Percentiles rank a stretch among this genome's conserved stretches.
phyloP scores from a whole-genome alignment of 2,329 filamentous ascomycete genomes.

The Pyrenophora seminiperda region DNA sequence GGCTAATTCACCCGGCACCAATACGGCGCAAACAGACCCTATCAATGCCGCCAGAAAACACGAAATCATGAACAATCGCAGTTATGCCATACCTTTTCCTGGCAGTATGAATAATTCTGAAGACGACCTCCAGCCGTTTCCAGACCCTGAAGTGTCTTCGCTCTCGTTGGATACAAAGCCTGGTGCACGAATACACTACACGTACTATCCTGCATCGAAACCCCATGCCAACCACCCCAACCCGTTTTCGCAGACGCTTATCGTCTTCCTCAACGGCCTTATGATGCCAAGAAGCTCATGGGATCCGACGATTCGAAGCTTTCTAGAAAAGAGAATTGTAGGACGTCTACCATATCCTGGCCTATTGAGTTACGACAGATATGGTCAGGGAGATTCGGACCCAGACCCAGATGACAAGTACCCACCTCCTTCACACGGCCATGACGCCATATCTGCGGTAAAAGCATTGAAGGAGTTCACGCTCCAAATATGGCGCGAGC shows the following conservation, averaged over 20 bases:
- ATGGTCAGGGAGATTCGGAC: conserved; percentile 61
- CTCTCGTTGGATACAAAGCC: conserved; percentile 38
- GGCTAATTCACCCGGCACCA: conserved; percentile 22
- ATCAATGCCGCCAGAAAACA: conserved; percentile 9
- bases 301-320: conserved; percentile 41
- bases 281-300: conserved; percentile 50
- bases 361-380: conserved; percentile 63
- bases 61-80: conserved; percentile 8
- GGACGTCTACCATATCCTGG: conserved; percentile 44
- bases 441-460: conserved; percentile 54
- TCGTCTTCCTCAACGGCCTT: conserved; percentile 55
- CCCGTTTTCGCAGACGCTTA: conserved; percentile 44
- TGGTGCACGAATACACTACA: conserved; percentile 40
- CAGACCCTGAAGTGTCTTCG: conserved; percentile 36
- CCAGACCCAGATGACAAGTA: conserved; percentile 49
- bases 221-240: conserved; percentile 32
- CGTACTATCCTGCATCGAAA: conserved; percentile 41
- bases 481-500: conserved; percentile 45
- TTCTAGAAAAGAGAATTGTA: conserved; percentile 34
- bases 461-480: conserved; percentile 55
- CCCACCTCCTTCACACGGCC: conserved; percentile 50
- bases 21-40: conserved; percentile 12
- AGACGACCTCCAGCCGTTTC: conserved; percentile 38
- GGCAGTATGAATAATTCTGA: conserved; percentile 29
- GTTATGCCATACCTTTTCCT: conserved; percentile 20